These are phyloP conservation scores for Calonectria montana DNA, from an alignment of 2,329 filamentous ascomycete species.

Conservation along the genomic window DNA sequence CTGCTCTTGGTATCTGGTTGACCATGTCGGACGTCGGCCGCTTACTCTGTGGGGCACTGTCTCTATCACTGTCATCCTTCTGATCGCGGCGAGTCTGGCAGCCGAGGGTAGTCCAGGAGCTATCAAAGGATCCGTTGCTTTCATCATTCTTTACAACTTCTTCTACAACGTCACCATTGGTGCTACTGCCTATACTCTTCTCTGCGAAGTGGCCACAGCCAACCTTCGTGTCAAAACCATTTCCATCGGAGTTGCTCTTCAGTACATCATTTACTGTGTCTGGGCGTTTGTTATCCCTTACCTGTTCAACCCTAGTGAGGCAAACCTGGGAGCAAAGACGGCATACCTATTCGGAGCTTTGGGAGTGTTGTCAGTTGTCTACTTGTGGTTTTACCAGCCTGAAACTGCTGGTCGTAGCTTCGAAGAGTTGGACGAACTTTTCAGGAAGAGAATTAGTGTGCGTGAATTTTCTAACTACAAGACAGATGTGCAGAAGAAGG, in stretches of 20 bases:
- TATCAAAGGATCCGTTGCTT: slow-evolving; percentile 45
- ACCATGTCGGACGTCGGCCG: slow-evolving; percentile 49
- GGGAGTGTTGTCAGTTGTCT: slow-evolving; percentile 16
- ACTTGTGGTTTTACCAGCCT: slow-evolving; percentile 31
- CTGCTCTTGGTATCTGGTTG: slow-evolving; percentile 52
- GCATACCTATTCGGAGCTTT: slow-evolving; percentile 28
- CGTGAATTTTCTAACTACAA: slow-evolving; percentile 23
- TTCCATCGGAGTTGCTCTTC: slow-evolving; percentile 25
- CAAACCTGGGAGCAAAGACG: slow-evolving; percentile 27
- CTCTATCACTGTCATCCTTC: slow-evolving; percentile 49
- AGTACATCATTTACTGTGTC: slow-evolving; percentile 25
- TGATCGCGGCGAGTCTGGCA: slow-evolving; percentile 51
- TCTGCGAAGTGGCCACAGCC: slow-evolving; percentile 52
- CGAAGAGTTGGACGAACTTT: slow-evolving; percentile 31
- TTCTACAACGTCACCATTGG: slow-evolving; percentile 55
- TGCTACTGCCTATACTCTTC: slow-evolving; percentile 50
- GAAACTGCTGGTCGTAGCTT: slow-evolving; percentile 32
- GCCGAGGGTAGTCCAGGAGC: slow-evolving; percentile 21
- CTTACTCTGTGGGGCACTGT: slow-evolving; percentile 50
- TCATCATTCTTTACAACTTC: slow-evolving; percentile 54
- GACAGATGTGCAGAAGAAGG: slow-evolving; percentile 20
- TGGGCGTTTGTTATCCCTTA: slow-evolving; percentile 29
- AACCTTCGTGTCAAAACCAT: slow-evolving; percentile 55
- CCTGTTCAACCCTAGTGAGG: slow-evolving; percentile 29
- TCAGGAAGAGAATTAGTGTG: slow-evolving; percentile 22